These are phyloP conservation scores for Venturia pyrina DNA, from an alignment of 2,329 filamentous ascomycete genomes.

Conservation along the genomic window DNA sequence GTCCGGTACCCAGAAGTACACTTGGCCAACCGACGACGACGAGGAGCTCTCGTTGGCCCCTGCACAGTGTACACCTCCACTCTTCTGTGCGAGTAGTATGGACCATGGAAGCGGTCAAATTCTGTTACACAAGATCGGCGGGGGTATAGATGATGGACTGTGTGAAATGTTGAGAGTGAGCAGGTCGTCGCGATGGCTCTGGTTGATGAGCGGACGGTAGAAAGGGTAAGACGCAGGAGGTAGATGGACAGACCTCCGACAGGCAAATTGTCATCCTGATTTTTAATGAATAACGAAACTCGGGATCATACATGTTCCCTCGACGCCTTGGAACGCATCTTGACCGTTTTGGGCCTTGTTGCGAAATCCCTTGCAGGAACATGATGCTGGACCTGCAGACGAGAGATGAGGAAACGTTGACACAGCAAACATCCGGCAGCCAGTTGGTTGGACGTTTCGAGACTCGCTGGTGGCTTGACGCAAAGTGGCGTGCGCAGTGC, in stretches of 20 bases:
- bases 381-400: not conserved
- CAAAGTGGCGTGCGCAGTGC: not conserved
- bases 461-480: not conserved
- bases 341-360: not conserved
- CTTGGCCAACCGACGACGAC: not conserved
- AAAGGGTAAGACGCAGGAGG: not conserved
- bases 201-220: not conserved
- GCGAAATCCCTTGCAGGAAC: not conserved
- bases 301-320: not conserved
- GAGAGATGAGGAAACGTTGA: not conserved
- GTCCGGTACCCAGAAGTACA: not conserved
- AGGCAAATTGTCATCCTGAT: conserved; percentile 4
- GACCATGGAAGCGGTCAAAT: not conserved
- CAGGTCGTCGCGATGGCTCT: not conserved
- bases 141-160: not conserved
- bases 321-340: not conserved
- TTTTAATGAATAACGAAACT: conserved; percentile 1
- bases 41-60: not conserved
- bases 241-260: not conserved
- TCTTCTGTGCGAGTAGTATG: not conserved
- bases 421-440: not conserved
- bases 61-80: not conserved
- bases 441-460: not conserved
- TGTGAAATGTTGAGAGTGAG: not conserved
- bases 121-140: not conserved